Conservation (phyloP, 2,329 filamentous ascomycete species). For the Xenosphaeropsis pyriputrescens region DNA sequence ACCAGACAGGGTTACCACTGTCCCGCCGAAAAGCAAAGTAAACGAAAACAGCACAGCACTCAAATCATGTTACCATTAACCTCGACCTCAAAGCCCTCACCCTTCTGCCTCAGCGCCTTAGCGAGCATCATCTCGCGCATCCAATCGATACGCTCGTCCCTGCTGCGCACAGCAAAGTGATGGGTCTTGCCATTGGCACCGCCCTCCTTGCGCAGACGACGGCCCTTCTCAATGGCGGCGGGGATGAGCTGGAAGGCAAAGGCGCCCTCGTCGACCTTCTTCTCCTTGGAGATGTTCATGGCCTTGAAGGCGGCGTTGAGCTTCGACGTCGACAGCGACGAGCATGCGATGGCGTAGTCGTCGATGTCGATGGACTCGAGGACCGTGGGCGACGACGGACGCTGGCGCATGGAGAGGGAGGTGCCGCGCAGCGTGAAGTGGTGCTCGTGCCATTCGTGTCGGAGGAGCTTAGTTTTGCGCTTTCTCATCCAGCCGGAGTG, state of each 20-base stretch:
- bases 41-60: not conserved
- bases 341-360: slow-evolving; percentile 79
- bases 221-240: slow-evolving; percentile 23
- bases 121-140: slow-evolving; percentile 88
- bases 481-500: slow-evolving; percentile 90
- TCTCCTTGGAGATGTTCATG: slow-evolving; percentile 46
- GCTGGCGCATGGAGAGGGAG: slow-evolving; percentile 62
- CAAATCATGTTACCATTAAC: slow-evolving; percentile 69
- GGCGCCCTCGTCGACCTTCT: slow-evolving; percentile 41
- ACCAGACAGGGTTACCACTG: too few relatives aligned
- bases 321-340: slow-evolving; percentile 63
- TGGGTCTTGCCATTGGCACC: slow-evolving; percentile 65
- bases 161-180: slow-evolving; percentile 78
- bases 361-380: slow-evolving; percentile 77
- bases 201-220: slow-evolving; percentile 30
- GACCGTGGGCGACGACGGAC: slow-evolving; percentile 33
- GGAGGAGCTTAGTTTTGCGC: slow-evolving; percentile 75
- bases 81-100: slow-evolving; percentile 67
- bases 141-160: slow-evolving; percentile 93
- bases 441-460: slow-evolving; percentile 86
- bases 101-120: slow-evolving; percentile 74
- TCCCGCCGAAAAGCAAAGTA: too few relatives aligned
- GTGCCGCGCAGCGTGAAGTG: slow-evolving; percentile 77
- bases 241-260: slow-evolving; percentile 82
- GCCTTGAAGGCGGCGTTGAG: slow-evolving; percentile 78